These are phyloP conservation scores for Mycena pura DNA, from an alignment of 768 basidiomycete species.

Conservation along the genomic window DNA sequence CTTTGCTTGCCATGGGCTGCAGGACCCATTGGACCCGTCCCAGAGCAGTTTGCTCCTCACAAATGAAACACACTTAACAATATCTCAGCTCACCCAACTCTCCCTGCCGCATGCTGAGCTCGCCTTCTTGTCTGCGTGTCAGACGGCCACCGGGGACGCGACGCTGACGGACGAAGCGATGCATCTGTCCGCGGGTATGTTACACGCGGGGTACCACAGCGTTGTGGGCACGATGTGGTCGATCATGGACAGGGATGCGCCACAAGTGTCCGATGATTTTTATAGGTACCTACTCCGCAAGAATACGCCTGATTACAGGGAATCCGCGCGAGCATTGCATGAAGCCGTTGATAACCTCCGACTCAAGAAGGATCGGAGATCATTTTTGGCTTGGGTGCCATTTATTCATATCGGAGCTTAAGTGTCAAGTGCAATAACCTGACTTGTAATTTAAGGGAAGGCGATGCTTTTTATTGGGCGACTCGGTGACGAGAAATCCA, in stretches of 20 bases:
- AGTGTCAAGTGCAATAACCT: too few species aligned
- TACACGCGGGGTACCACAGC: constrained; percentile 17
- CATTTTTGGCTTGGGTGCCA: neutral
- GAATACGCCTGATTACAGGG: neutral
- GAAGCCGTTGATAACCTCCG: constrained; percentile 8
- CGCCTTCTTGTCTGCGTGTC: constrained; percentile 45
- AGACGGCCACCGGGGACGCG: constrained; percentile 37
- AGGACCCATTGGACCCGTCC: constrained; percentile 27
- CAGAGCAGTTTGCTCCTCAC: constrained; percentile 19
- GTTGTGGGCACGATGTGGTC: constrained; percentile 45
- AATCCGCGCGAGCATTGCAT: constrained; percentile 11
- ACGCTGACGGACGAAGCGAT: constrained; percentile 17
- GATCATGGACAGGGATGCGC: constrained; percentile 37
- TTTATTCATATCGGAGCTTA: constrained; percentile 4
- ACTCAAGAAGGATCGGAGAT: neutral
- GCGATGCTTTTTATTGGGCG: too few species aligned
- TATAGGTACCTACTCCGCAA: constrained; percentile 23
- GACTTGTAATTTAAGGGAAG: too few species aligned
- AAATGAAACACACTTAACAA: constrained; percentile 6
- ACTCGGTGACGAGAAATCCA: too few species aligned
- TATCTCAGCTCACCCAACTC: constrained; percentile 10
- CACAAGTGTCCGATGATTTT: constrained; percentile 31
- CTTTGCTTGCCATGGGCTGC: constrained; percentile 34
- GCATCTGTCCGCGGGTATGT: constrained; percentile 42
- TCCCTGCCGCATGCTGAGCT: constrained; percentile 26